These are phyloP conservation scores for Gastrolobium bilobum DNA, from an alignment of 306 rosid genomes.

Conservation along the genomic window DNA sequence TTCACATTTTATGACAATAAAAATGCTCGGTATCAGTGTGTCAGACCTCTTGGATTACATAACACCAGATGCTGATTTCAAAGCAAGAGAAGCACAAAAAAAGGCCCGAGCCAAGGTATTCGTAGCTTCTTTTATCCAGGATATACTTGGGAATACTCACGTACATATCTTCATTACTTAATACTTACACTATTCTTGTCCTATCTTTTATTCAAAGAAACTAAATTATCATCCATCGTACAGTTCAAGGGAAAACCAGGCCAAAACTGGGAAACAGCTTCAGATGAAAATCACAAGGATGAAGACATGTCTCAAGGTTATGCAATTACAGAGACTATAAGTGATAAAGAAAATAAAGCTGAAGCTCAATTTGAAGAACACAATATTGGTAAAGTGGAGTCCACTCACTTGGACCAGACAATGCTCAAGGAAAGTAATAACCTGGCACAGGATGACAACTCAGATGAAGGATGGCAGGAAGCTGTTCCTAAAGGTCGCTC, in stretches of 20 bases:
- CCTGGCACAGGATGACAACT: slow-evolving; percentile 63
- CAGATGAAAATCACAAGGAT: slow-evolving; percentile 77
- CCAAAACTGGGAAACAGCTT: slow-evolving; percentile 67
- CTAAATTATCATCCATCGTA: slow-evolving; percentile 39
- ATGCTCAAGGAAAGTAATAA: slow-evolving; percentile 57
- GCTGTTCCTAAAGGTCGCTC: slow-evolving; percentile 95
- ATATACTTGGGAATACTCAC: slow-evolving; percentile 32
- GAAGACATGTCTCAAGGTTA: slow-evolving; percentile 59
- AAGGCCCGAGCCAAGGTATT: slow-evolving; percentile 94
- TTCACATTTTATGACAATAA: slow-evolving; percentile 21
- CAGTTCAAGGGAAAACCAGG: slow-evolving; percentile 92
- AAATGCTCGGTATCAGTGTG: slow-evolving; percentile 67
- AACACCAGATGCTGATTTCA: slow-evolving; percentile 90
- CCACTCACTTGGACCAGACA: slow-evolving; percentile 58
- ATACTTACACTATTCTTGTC: slow-evolving; percentile 1
- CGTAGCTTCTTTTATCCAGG: slow-evolving; percentile 32
- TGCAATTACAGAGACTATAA: slow-evolving; percentile 64
- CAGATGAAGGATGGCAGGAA: slow-evolving; percentile 99
- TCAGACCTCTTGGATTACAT: slow-evolving; percentile 98
- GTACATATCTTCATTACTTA: not conserved
- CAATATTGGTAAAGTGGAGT: slow-evolving; percentile 62
- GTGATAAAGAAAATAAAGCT: slow-evolving; percentile 89
- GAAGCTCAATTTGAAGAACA: slow-evolving; percentile 63
- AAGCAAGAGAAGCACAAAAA: slow-evolving; percentile 92
- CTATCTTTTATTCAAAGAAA: slow-evolving; percentile 34